A percentile compares a stretch with the other conserved stretches of the same genome.
Conservation (phyloP, 176 grass and related monocot species). For the Pharus latifolius region DNA sequence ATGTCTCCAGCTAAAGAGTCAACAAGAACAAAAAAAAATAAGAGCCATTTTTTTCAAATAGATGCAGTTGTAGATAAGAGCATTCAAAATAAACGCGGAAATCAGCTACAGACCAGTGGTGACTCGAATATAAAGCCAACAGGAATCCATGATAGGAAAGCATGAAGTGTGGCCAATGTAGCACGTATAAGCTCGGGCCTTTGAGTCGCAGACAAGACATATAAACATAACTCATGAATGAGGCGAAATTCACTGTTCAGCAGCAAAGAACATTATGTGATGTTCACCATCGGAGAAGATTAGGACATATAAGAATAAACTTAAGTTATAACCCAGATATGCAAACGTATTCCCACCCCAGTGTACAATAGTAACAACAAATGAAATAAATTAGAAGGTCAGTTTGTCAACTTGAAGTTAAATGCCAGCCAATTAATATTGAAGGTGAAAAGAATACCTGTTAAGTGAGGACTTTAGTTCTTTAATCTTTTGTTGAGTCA, state of each 20-base stretch:
- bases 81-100: background rate
- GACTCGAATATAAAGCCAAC: conserved; percentile 98
- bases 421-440: background rate
- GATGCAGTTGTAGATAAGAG: background rate
- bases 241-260: conserved; percentile 85
- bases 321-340: background rate
- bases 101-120: conserved; percentile 52
- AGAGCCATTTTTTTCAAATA: background rate
- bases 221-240: conserved; percentile 98
- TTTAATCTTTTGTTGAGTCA: conserved; percentile 98
- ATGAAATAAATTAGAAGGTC: background rate
- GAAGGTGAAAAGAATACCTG: conserved; percentile 44
- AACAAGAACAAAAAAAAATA: conserved; percentile 9
- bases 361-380: background rate
- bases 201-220: conserved; percentile 95
- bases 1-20: conserved; percentile 71
- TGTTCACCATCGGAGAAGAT: background rate
- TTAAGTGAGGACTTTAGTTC: conserved; percentile 97
- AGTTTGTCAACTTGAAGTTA: background rate
- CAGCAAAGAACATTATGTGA: conserved; percentile 9
- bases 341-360: background rate
- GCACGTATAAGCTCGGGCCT: conserved; percentile 84
- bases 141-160: conserved; percentile 98
- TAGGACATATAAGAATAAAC: background rate
- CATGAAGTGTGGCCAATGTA: conserved; percentile 95